These are phyloP conservation scores for Salvia rosmarinus DNA, from an alignment of 257 asterid genomes.

Conservation along the genomic window DNA sequence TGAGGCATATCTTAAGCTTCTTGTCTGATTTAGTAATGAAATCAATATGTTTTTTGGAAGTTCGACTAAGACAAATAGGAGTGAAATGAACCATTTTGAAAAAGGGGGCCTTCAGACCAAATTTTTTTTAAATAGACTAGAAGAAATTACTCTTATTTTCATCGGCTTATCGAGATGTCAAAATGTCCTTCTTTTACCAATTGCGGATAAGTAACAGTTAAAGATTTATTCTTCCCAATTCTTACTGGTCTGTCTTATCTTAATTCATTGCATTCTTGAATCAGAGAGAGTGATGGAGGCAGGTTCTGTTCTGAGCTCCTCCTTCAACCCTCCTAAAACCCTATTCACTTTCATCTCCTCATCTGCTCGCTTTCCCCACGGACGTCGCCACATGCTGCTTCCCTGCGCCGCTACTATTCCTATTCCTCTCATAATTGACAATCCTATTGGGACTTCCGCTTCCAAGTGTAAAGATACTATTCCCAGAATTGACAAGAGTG, in stretches of 20 bases:
- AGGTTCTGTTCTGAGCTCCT: constrained; percentile 29
- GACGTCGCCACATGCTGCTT: constrained; percentile 15
- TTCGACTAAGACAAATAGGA: too few species aligned
- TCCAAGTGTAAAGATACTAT: constrained; percentile 41
- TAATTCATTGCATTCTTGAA: not conserved
- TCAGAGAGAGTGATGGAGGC: constrained; percentile 13
- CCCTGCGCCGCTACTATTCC: constrained; percentile 29
- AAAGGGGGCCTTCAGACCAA: too few species aligned
- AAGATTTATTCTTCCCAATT: not conserved
- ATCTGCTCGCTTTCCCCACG: constrained; percentile 14
- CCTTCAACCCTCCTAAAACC: constrained; percentile 29
- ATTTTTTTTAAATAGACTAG: too few species aligned
- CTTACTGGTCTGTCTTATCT: not conserved
- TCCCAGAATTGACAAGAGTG: constrained; percentile 84
- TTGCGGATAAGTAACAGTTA: too few species aligned
- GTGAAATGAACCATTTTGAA: too few species aligned
- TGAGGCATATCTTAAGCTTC: too few species aligned
- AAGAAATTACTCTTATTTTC: too few species aligned
- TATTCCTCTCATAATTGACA: constrained; percentile 30
- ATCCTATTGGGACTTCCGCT: constrained; percentile 8
- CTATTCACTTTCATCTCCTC: constrained; percentile 5
- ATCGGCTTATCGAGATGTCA: too few species aligned
- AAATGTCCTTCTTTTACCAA: too few species aligned
- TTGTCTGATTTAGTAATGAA: too few species aligned
- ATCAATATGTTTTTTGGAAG: too few species aligned